Base-by-base conservation (phyloP, 148 eudicot species). In the Rhododendron griersonianum region DNA sequence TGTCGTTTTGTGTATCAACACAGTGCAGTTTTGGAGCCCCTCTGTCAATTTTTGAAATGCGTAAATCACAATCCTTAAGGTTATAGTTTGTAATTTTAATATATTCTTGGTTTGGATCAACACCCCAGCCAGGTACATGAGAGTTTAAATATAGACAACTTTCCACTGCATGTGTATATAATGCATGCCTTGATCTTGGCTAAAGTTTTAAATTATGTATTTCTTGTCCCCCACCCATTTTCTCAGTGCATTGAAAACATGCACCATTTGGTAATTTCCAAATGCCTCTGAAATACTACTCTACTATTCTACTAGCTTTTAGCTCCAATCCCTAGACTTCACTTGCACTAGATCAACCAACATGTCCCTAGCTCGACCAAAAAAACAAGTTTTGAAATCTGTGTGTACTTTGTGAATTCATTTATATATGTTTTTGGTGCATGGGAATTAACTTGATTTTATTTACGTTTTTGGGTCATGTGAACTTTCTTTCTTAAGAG, bases 221-320 rank as follows among this genome's bases (percentile, higher is more conserved):
- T 78, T 79, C 5, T n/a, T 79, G 82, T 47, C 37, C 82, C 59
- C 82, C 82, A 47, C 57, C 82, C 57, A 79, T 25, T 50, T 45
- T 48, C 82, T 47, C 21, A 18, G 35, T 79, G 59, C 37, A 47
- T 79, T 25, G 82, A 79, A 79, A 79, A 79, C 53, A 28, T 79
- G 82, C 59, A 79, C 47, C 18, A 48, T 79, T 79, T 79, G 35
- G 82, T 59, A 47, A 79, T 79, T 47, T 11, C 82, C 9, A 47
- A 79, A n/a, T 79, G 82, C 59, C 15, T n/a, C 18, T 79, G 18
- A 79, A 16, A 45, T 23, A 45, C n/a, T 25, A 25, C 50, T 79
- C 19, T 39, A 39, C 44, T 39, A 39, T 39, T 39, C 7, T 39
- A 39, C 44, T 6, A 5, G 5, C n/a, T 4, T 45, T n/a, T 48